Evolutionary conservation across 2,329 filamentous ascomycete genomes (phyloP), one percentile per base, ranked within the genome.

Genomic region (Emydomyces testavorans): DNA sequence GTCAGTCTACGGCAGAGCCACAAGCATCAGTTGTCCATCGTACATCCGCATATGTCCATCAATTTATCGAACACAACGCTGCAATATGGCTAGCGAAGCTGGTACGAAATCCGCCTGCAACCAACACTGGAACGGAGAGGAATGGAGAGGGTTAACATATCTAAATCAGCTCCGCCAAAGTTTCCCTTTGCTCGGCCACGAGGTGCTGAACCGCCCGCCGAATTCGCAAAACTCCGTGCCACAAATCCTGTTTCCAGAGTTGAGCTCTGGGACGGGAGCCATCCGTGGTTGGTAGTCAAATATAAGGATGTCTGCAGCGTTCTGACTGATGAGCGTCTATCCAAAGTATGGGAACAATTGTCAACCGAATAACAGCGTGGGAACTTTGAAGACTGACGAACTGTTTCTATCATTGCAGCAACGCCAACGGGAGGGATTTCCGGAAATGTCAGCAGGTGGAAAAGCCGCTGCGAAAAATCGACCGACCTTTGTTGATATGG

Each of bases 401-500:
- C 8, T 4, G 5, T 15, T 23, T 3, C 40, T 24, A 1, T 20
- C 2, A 28, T n/a, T n/a, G n/a, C n/a, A 69, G 66, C 57, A 70
- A 49, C 63, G 68, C 4, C 64, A 56, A 13, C 58, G 69, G 1
- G 61, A 65, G 1, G 71, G 71, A 0, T 74, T 74, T 45, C 71
- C 71, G 0, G 71, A 74, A 51, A 63, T 74, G 43, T 66, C 60
- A 44, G 63, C 67, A 7, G 68, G 71, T 10, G 72, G 71, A 6
- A 73, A 70, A 51, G 60, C 62, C 31, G 72, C 72, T 6, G 71
- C 66, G n/a, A 71, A 72, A 52, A 69, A 65, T 31, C 70, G 66
- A 48, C 68, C 72, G 1, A 74, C 70, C 0, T 74, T 74, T 53
- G 71, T 74, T 4, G 70, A 74, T 53, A 73, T 74, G 68, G 71